Evolutionary conservation across 2,329 filamentous ascomycete species (phyloP).

Genomic region (Mycogone perniciosa): DNA sequence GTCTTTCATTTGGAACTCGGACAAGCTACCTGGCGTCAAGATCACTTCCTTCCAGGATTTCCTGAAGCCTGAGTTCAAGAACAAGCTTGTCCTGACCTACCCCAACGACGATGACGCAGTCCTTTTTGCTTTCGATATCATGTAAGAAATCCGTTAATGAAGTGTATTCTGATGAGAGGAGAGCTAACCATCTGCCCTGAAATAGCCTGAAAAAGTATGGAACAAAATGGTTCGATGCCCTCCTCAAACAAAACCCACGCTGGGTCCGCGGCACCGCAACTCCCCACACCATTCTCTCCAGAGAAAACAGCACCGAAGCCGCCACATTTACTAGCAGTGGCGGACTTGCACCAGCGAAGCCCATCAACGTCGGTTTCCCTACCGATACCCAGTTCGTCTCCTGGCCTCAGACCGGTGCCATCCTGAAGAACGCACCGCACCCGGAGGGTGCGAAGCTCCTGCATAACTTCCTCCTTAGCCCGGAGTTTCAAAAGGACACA

Average conservation of each 20-base stretch:
- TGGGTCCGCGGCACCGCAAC: slow-evolving; percentile 48
- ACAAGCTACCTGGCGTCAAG: slow-evolving; percentile 26
- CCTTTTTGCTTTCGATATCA: slow-evolving; percentile 42
- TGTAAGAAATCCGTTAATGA: slow-evolving; percentile 28
- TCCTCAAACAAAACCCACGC: slow-evolving; percentile 41
- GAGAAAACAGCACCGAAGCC: slow-evolving; percentile 24
- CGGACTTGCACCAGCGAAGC: slow-evolving; percentile 14
- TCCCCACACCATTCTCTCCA: slow-evolving; percentile 29
- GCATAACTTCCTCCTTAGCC: slow-evolving; percentile 39
- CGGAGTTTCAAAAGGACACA: slow-evolving; percentile 30
- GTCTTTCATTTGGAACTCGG: slow-evolving; percentile 30
- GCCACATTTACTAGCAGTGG: slow-evolving; percentile 29
- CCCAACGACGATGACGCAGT: slow-evolving; percentile 54
- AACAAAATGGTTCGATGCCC: slow-evolving; percentile 38
- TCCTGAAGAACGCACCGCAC: slow-evolving; percentile 41
- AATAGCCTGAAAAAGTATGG: slow-evolving; percentile 36
- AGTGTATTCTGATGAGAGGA: neutral
- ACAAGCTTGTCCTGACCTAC: slow-evolving; percentile 48
- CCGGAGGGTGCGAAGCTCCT: slow-evolving; percentile 46
- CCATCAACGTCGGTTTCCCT: slow-evolving; percentile 25
- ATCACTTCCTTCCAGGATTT: slow-evolving; percentile 37
- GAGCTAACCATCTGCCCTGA: neutral
- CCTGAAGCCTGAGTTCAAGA: slow-evolving; percentile 44
- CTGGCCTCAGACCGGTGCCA: slow-evolving; percentile 44
- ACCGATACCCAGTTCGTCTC: slow-evolving; percentile 36